phyloP scores from a whole-genome alignment of 2,329 filamentous ascomycete species.

The Intubia oerlemansii region DNA sequence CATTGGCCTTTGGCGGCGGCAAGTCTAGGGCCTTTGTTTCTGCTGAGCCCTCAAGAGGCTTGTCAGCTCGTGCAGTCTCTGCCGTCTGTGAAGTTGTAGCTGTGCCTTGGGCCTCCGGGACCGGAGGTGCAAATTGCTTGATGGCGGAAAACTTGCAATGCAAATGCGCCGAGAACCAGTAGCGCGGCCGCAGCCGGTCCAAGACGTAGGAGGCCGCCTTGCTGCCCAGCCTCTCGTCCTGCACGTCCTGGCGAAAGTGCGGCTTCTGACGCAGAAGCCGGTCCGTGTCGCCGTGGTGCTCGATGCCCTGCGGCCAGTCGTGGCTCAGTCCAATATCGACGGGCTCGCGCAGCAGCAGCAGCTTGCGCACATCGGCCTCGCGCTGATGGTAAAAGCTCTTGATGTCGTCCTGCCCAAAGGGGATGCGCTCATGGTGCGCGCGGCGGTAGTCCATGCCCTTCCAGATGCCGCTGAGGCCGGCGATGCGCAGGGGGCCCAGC shows the following conservation, averaged over 20 bases:
- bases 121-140: slow-evolving; percentile 31
- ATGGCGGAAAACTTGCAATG: slow-evolving; percentile 70
- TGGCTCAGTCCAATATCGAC: slow-evolving; percentile 85
- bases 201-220: slow-evolving; percentile 61
- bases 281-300: slow-evolving; percentile 50
- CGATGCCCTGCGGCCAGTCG: slow-evolving; percentile 80
- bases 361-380: slow-evolving; percentile 76
- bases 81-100: no score
- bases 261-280: slow-evolving; percentile 53
- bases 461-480: slow-evolving; percentile 85
- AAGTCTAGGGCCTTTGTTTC: no score
- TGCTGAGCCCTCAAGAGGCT: not conserved
- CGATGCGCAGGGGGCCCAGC: slow-evolving; percentile 68
- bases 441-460: slow-evolving; percentile 76
- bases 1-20: no score
- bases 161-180: slow-evolving; percentile 89
- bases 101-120: no score
- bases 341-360: slow-evolving; percentile 66
- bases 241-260: slow-evolving; percentile 55
- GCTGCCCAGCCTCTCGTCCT: slow-evolving; percentile 56
- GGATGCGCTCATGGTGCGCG: slow-evolving; percentile 65
- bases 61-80: no score
- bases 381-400: slow-evolving; percentile 76
- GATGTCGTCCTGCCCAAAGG: slow-evolving; percentile 58
- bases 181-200: slow-evolving; percentile 56